Conservation (phyloP, 805 yeast species). For the Candida mattraensis region DNA sequence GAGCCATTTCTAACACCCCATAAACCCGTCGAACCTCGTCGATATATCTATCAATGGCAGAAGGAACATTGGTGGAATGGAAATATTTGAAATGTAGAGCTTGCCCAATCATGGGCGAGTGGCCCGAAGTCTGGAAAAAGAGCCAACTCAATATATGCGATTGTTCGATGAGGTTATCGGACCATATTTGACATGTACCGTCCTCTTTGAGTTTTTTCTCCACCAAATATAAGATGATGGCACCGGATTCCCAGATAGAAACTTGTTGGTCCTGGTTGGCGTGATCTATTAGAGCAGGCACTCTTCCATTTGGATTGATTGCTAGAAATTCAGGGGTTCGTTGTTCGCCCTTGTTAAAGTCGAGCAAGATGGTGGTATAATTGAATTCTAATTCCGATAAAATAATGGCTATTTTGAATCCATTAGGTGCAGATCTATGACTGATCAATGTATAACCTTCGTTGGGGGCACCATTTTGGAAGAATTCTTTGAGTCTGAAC, state of each 20-base stretch:
- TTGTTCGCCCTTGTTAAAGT: conserved; percentile 87
- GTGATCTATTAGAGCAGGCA: conserved; percentile 93
- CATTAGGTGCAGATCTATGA: conserved; percentile 89
- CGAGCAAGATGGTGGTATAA: conserved; percentile 80
- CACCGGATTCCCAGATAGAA: conserved; percentile 93
- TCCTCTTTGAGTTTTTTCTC: conserved; percentile 62
- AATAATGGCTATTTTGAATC: conserved; percentile 91
- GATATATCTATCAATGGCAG: conserved; percentile 87
- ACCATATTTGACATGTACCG: conserved; percentile 76
- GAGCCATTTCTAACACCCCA: conserved; percentile 92
- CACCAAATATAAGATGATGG: conserved; percentile 80
- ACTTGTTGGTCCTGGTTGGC: conserved; percentile 60
- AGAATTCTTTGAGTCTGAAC: conserved; percentile 67
- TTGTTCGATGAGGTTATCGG: conserved; percentile 75
- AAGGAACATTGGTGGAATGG: conserved; percentile 80
- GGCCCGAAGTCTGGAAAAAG: conserved; percentile 94
- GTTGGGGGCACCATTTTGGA: conserved; percentile 62
- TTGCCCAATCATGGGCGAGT: conserved; percentile 98
- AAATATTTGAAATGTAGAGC: conserved; percentile 92
- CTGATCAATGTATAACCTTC: conserved; percentile 85
- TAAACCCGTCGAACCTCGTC: conserved; percentile 92
- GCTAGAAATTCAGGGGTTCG: conserved; percentile 90
- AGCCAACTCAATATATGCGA: conserved; percentile 86
- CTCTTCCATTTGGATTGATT: conserved; percentile 95
- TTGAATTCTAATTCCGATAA: conserved; percentile 77